phyloP scores from a whole-genome alignment of 768 basidiomycete genomes.

The Neoboletus magnificus region DNA sequence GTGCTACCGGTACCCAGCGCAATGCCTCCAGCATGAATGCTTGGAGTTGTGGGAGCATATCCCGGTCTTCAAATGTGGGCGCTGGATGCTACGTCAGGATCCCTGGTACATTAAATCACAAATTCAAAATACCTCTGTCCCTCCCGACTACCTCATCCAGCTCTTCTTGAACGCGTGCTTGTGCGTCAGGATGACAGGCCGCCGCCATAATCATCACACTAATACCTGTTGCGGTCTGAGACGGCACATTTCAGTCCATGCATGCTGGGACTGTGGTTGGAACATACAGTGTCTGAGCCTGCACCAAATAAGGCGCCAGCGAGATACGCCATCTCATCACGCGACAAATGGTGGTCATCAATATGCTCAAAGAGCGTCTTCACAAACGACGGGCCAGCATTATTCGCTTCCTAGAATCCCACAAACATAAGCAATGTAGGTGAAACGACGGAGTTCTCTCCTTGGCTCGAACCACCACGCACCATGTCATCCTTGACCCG shows the following conservation, averaged over 20 bases:
- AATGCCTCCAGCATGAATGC: background rate
- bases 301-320: slow-evolving; percentile 60
- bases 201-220: no score
- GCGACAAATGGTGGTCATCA: slow-evolving; percentile 44
- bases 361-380: slow-evolving; percentile 51
- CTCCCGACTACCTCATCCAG: no score
- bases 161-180: no score
- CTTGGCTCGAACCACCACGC: background rate
- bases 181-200: no score
- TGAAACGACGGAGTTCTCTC: background rate
- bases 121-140: no score
- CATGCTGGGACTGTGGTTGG: background rate
- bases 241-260: background rate
- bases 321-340: slow-evolving; percentile 53
- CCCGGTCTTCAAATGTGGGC: background rate
- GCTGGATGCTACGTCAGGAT: background rate
- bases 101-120: no score
- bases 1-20: background rate
- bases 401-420: slow-evolving; percentile 4
- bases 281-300: slow-evolving; percentile 48
- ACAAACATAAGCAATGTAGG: background rate
- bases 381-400: slow-evolving; percentile 36
- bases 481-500: slow-evolving; percentile 8
- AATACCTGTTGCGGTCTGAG: slow-evolving; percentile 47
- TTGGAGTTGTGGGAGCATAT: background rate